Base-by-base conservation (phyloP, 2,329 filamentous ascomycete genomes). In the Cladosporium velox region DNA sequence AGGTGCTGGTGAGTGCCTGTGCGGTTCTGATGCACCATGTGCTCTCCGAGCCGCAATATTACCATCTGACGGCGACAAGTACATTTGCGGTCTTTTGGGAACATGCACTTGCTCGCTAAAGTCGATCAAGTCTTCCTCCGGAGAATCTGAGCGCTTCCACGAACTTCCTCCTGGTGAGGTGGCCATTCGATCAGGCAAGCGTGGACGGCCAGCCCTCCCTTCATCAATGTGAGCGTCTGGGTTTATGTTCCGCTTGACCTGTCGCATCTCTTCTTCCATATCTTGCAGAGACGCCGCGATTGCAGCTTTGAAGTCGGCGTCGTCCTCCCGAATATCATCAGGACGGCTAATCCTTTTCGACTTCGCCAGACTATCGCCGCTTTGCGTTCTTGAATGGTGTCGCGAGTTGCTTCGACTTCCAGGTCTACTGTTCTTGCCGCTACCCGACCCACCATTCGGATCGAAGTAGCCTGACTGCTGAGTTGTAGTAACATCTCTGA, bases 401-500 rank as follows among this genome's bases (percentile, higher is more conserved):
- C 71, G 67, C 7, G 71, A 74, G 65, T 77, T 72, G 55, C 70
- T 72, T 47, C 71, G 72, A 65, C 66, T 75, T 38, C 71, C 68
- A 28, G 76, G 72, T 49, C 75, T 72, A 32, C 72, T 73, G 44
- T 70, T 71, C 47, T 73, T 74, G 32, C 76, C 74, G 35, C 75
- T 70, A 11, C 68, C 67, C 44, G 69, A 66, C 0, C 68, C 67
- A 74, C 67, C 75, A 77, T 70, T 70, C 15, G 87, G 84, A 70
- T 96, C 91, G 74, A 97, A 97, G 76, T 95, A 98, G 0, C 87
- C 87, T 11, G 72, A 73, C 14, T 87, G 83, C 57, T 82, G 83
- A 0, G 90, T 86, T 0, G 92, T 97, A 0, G 95, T 99, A 26
- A 99, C 92, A 77, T 99, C 95, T 65, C 96, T 87, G 70, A 99